Percentiles rank a stretch among this genome's conserved stretches.
Evolutionary conservation across 2,329 filamentous ascomycete genomes (phyloP).

Genomic region (Aureobasidium lini): DNA sequence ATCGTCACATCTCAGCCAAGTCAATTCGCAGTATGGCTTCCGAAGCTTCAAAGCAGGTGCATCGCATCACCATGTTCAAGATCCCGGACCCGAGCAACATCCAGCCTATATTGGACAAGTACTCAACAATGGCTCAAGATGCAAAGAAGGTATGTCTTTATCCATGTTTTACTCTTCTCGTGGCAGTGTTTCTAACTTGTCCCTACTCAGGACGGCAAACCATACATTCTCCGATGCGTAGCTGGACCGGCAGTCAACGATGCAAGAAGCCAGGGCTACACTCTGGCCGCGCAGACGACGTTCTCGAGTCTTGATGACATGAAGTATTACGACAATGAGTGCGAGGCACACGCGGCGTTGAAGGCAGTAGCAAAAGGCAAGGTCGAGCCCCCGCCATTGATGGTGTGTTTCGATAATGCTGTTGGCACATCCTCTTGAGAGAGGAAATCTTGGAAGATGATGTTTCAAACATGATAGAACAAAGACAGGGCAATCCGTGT

Average conservation of each 20-base stretch:
- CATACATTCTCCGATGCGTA: conserved; percentile 57
- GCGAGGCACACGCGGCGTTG: conserved; percentile 47
- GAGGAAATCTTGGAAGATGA: not conserved
- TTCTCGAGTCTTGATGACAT: conserved; percentile 61
- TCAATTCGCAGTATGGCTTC: conserved; percentile 5
- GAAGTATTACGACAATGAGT: conserved; percentile 59
- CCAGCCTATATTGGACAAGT: conserved; percentile 37
- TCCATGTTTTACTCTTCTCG: not conserved
- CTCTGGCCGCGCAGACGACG: conserved; percentile 53
- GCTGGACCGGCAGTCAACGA: conserved; percentile 51
- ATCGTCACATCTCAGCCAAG: not conserved
- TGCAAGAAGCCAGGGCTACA: conserved; percentile 57
- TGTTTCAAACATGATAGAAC: not conserved
- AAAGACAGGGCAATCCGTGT: not conserved
- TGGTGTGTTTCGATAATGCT: conserved; percentile 15
- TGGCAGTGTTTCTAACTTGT: not conserved
- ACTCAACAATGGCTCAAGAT: conserved; percentile 36
- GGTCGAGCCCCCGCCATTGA: conserved; percentile 15
- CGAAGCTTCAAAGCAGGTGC: conserved; percentile 23
- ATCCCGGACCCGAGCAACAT: conserved; percentile 40
- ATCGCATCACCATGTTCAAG: conserved; percentile 49
- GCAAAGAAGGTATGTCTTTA: conserved; percentile 35
- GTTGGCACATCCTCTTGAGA: not conserved
- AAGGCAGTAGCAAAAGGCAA: conserved; percentile 32
- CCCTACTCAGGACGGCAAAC: conserved; percentile 55